A percentile compares a stretch with the other conserved stretches of the same genome.
Conservation (phyloP, 2,329 filamentous ascomycete genomes). For the Pseudogymnoascus sp. region DNA sequence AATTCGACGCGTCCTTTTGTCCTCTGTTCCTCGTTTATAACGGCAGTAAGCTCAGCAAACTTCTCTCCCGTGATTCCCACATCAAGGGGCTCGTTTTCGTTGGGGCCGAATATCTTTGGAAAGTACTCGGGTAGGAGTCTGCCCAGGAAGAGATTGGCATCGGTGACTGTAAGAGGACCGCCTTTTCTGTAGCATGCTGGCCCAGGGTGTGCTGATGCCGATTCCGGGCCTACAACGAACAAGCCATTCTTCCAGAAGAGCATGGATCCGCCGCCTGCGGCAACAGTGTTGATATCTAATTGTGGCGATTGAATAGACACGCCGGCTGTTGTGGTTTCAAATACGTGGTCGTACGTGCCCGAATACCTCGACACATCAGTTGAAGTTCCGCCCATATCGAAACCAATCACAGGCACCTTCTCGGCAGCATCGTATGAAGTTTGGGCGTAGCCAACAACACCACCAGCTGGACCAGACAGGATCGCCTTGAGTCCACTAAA, state of each 20-base stretch:
- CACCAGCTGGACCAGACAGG: conserved; percentile 59
- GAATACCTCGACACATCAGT: conserved; percentile 63
- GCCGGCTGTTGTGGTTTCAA: conserved; percentile 72
- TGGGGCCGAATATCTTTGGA: conserved; percentile 85
- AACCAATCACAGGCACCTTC: conserved; percentile 60
- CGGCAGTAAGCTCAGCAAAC: conserved; percentile 66
- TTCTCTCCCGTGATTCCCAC: conserved; percentile 63
- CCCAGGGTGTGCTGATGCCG: conserved; percentile 69
- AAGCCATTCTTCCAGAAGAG: conserved; percentile 64
- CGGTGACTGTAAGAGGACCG: conserved; percentile 81
- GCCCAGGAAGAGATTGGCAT: conserved; percentile 81
- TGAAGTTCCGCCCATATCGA: conserved; percentile 62
- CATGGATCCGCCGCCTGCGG: conserved; percentile 38
- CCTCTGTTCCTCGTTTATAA: conserved; percentile 65
- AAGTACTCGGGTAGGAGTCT: conserved; percentile 82
- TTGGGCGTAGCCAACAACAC: conserved; percentile 58
- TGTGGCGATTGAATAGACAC: conserved; percentile 74
- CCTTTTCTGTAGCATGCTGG: conserved; percentile 87
- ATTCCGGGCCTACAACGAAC: conserved; percentile 62
- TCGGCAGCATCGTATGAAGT: conserved; percentile 60
- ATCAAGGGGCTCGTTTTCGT: conserved; percentile 76
- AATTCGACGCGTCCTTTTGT: conserved; percentile 51
- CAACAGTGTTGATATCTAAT: conserved; percentile 67
- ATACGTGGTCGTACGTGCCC: conserved; percentile 62
- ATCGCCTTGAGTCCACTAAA: conserved; percentile 60